Evolutionary conservation across 108 stramenopile species (phyloP), one percentile per base, ranked within the genome.

Genomic region (Fragilaria radians): DNA sequence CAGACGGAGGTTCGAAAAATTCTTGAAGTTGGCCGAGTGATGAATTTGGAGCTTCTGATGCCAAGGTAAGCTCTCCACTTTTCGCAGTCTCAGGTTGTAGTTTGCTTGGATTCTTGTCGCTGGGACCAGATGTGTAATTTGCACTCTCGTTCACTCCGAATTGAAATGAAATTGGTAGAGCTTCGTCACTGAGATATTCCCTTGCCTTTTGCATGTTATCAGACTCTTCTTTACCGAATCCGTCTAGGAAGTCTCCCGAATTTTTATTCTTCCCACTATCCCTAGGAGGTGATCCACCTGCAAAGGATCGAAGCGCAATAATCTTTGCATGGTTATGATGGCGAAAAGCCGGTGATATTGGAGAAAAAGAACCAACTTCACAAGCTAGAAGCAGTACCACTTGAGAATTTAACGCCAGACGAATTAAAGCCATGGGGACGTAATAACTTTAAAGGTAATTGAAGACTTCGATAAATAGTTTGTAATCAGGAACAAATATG

Each of bases 141-240:
- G 32, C 52, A 58, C 22, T 53, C 2, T 61, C 48, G 23, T 31
- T 53, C 22, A 25, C 31, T 34, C 17, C 49, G 0, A 28, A 60
- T 32, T 72, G 71, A 46, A 63, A 80, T 27, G 73, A 74, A 5
- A 80, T 48, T n/a, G 79, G 79, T 14, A 80, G 57, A 57, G 65
- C 70, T 14, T 70, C 53, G 66, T 80, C 79, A 60, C 79, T 80
- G 63, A 80, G 60, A 54, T 65, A 74, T 60, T 75, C 70, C 23
- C 74, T 60, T 17, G 79, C 79, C 11, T 62, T 53, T 32, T 62
- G 65, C 63, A 80, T 42, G 59, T 66, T 65, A 57, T 80, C 79
- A 1, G 79, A 80, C 27, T 80, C 79, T 22, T 66, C 30, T 36
- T 70, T 63, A 32, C 52, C 32, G 46, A 68, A 59, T 0, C 5